Evolutionary conservation across 805 yeast genomes (phyloP).

Genomic region (Kodamaea restingae): DNA sequence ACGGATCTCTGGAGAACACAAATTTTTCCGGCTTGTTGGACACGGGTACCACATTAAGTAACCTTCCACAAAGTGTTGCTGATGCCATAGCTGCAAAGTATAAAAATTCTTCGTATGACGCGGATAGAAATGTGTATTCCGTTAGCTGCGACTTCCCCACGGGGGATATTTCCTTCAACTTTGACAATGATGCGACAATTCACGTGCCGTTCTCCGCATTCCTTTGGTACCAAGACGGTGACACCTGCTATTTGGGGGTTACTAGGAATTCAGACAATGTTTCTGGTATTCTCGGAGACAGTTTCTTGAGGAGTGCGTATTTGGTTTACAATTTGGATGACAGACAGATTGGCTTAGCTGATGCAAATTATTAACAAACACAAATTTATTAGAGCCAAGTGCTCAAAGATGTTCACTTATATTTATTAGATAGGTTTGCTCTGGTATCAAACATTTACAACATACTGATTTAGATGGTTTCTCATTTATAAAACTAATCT

Average conservation of each 20-base stretch:
- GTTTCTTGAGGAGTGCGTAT: constrained; percentile 25
- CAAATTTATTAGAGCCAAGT: too few relatives aligned
- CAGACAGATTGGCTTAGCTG: constrained; percentile 20
- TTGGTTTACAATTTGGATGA: constrained; percentile 24
- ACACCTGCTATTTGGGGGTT: constrained; percentile 6
- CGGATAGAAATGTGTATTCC: not conserved
- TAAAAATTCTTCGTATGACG: not conserved
- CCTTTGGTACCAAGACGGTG: constrained; percentile 3
- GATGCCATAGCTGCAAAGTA: constrained; percentile 7
- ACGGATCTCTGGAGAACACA: not conserved
- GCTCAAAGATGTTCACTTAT: too few relatives aligned
- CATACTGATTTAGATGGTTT: too few relatives aligned
- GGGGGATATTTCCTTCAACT: constrained; percentile 2
- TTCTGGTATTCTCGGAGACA: constrained; percentile 22
- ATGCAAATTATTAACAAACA: constrained; percentile 15
- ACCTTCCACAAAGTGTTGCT: constrained; percentile 26
- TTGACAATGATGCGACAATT: constrained; percentile 5
- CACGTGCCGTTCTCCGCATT: constrained; percentile 2
- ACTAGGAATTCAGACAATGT: constrained; percentile 6
- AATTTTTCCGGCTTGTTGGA: constrained; percentile 25
- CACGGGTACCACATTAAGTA: constrained; percentile 8
- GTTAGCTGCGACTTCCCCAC: constrained; percentile 4
- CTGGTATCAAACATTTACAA: too few relatives aligned
- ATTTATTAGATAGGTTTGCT: too few relatives aligned
- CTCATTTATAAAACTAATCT: too few relatives aligned